Base-by-base conservation (phyloP, 352 stramenopile genomes). In the Phytopythium ostracodes region DNA sequence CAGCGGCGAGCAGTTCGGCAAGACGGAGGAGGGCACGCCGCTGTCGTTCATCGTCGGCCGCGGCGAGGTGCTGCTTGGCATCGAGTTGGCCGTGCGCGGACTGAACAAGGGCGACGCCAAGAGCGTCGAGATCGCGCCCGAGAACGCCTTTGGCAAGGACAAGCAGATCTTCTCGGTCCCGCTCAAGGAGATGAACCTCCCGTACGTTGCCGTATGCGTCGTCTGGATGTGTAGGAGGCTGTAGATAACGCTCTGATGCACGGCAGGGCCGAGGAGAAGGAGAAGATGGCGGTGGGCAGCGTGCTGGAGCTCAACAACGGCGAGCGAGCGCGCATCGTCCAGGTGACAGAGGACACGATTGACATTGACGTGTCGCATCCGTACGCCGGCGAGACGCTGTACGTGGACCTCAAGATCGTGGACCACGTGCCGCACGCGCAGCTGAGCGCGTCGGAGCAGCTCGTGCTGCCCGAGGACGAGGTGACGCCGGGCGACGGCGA, bases 341-440 rank as follows among this genome's bases (percentile, higher is more conserved):
- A 80, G 49, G 66, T 95, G 42, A 82, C 77, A n/a, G 68, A 79
- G 22, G 79, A 95, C 20, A 73, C 62, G 17, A 84, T 93, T 33
- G 81, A 91, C 35, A 85, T 95, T 43, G 82, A 95, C 55, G 56
- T 91, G 47, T 75, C 83, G 22, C 83, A 92, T 60, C 78, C 79
- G 24, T 90, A 89, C 62, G 81, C 84, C 11, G 84, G 84, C n/a
- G 77, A 95, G 67, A 91, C 84, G 44, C 70, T 95, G 35, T 87
- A 75, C 31, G 79, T 91, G 12, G 86, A 88, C 50, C 46, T 95
- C 53, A 76, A 87, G 56, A 58, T 93, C 33, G 74, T 92, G 24
- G 82, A 92, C 55, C 70, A 88, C 54, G 62, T 87, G 24, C 63
- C 79, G 43, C 60, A 70, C 43, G 67, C 70, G 3, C 64, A 89